These are phyloP conservation scores for Globisporangium yorkense DNA, from an alignment of 352 stramenopile genomes.

Conservation along the genomic window DNA sequence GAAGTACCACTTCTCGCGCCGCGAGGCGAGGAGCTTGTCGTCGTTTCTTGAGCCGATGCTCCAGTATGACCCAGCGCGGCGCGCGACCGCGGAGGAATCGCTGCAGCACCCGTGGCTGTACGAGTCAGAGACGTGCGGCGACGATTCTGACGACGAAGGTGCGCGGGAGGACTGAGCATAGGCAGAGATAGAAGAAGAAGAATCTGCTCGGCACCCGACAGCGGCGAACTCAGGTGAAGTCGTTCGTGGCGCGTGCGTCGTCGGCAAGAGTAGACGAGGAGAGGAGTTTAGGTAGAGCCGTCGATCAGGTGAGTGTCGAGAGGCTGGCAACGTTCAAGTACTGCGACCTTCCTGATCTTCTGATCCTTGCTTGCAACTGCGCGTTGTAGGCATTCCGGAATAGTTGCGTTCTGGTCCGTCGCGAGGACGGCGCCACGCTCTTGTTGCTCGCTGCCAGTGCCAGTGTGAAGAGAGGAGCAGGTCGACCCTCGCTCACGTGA, in stretches of 20 bases:
- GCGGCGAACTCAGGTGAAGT: not conserved
- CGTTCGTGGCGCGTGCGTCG: too few species aligned
- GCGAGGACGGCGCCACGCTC: too few species aligned
- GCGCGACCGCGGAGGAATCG: slow-evolving; percentile 91
- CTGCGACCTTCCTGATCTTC: too few species aligned
- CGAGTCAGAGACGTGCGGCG: slow-evolving; percentile 7
- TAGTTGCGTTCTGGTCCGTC: too few species aligned
- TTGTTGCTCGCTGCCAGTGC: too few species aligned
- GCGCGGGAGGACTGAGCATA: slow-evolving; percentile 11
- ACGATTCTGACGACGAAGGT: slow-evolving; percentile 9
- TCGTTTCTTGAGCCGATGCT: slow-evolving; percentile 96
- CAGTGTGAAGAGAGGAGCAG: too few species aligned
- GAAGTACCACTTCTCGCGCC: slow-evolving; percentile 92
- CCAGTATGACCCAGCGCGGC: slow-evolving; percentile 73
- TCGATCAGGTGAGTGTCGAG: too few species aligned
- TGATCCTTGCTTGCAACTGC: too few species aligned
- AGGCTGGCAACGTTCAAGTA: too few species aligned
- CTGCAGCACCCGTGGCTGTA: slow-evolving; percentile 94
- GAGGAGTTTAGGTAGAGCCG: too few species aligned
- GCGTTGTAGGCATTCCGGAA: too few species aligned
- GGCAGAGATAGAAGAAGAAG: slow-evolving; percentile 4
- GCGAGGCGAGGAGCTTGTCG: slow-evolving; percentile 86
- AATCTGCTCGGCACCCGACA: not conserved
- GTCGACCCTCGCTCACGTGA: not conserved
- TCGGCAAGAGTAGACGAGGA: too few species aligned